Evolutionary conservation across 2,329 filamentous ascomycete genomes (phyloP).

Genomic region (Phialophora chinensis): DNA sequence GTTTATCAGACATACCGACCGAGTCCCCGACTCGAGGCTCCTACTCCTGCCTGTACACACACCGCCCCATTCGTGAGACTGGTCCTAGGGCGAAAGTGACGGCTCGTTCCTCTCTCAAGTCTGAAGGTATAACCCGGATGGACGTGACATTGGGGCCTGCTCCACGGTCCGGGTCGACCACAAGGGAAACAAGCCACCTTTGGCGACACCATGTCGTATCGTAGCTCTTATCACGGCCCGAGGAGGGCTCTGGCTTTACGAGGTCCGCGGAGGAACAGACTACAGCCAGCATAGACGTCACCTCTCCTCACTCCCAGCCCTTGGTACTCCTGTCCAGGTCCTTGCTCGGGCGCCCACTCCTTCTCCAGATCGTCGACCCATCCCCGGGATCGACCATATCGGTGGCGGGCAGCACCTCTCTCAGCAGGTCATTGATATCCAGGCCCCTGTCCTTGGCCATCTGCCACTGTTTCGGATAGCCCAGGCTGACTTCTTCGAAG

Average conservation of each 20-base stretch:
- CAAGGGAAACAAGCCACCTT: not conserved
- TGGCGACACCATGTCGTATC: not conserved
- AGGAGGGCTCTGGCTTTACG: not conserved
- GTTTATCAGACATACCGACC: too few species aligned
- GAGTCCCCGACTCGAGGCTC: not conserved
- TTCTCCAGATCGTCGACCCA: constrained; percentile 32
- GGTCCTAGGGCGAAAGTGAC: not conserved
- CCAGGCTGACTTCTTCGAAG: constrained; percentile 40
- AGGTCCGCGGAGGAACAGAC: not conserved
- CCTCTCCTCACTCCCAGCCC: not conserved
- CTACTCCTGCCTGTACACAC: too few species aligned
- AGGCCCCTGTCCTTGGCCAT: constrained; percentile 33
- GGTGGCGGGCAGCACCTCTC: constrained; percentile 35
- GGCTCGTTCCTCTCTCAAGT: not conserved
- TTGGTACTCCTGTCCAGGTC: not conserved
- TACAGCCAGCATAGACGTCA: not conserved
- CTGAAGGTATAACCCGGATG: not conserved
- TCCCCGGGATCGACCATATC: constrained; percentile 33
- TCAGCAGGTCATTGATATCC: constrained; percentile 36
- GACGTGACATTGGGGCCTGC: too few species aligned
- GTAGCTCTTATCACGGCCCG: not conserved
- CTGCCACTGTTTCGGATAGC: constrained; percentile 40
- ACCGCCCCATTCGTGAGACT: not conserved
- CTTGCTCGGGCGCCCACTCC: constrained; percentile 22
- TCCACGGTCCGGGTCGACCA: not conserved